These are phyloP conservation scores for Nakazawaea molendinolei DNA, from an alignment of 805 yeast genomes.

Conservation along the genomic window DNA sequence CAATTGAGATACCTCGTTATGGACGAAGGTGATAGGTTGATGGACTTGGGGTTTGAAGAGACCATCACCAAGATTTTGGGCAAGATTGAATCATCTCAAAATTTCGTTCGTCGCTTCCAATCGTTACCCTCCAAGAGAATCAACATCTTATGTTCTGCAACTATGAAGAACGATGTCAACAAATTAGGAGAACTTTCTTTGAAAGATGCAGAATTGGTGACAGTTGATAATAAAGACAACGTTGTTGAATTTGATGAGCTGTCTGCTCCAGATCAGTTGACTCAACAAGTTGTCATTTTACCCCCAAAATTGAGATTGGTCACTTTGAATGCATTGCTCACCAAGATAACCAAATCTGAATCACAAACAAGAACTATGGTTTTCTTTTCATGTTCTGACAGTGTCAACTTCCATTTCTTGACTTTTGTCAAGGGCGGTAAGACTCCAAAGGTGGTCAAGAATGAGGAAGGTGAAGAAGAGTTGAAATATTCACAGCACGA, in stretches of 20 bases:
- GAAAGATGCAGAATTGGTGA: slow-evolving; percentile 65
- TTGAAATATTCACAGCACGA: slow-evolving; percentile 19
- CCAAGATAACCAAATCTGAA: slow-evolving; percentile 33
- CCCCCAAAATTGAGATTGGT: slow-evolving; percentile 92
- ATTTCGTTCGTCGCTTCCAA: slow-evolving; percentile 10
- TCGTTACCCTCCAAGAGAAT: slow-evolving; percentile 61
- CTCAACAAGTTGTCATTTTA: slow-evolving; percentile 73
- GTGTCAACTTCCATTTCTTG: slow-evolving; percentile 89
- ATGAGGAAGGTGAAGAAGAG: slow-evolving; percentile 16
- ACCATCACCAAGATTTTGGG: slow-evolving; percentile 72
- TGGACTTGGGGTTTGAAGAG: slow-evolving; percentile 96
- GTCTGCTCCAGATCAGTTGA: slow-evolving; percentile 83
- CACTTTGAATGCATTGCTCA: slow-evolving; percentile 62
- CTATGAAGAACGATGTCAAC: slow-evolving; percentile 74
- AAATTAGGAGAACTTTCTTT: slow-evolving; percentile 76
- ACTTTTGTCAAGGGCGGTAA: slow-evolving; percentile 60
- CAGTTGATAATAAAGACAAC: slow-evolving; percentile 26
- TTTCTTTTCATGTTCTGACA: slow-evolving; percentile 89
- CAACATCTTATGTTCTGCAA: slow-evolving; percentile 89
- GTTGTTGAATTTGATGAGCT: slow-evolving; percentile 22
- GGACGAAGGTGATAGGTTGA: slow-evolving; percentile 95
- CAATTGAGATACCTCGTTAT: slow-evolving; percentile 80
- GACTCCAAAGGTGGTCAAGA: slow-evolving; percentile 19
- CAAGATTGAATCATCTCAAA: slow-evolving; percentile 43
- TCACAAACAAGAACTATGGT: slow-evolving; percentile 56